A percentile compares a stretch with the other conserved stretches of the same genome.
Evolutionary conservation across 2,329 filamentous ascomycete species (phyloP).

Genomic region (Coniochaeta sp.): DNA sequence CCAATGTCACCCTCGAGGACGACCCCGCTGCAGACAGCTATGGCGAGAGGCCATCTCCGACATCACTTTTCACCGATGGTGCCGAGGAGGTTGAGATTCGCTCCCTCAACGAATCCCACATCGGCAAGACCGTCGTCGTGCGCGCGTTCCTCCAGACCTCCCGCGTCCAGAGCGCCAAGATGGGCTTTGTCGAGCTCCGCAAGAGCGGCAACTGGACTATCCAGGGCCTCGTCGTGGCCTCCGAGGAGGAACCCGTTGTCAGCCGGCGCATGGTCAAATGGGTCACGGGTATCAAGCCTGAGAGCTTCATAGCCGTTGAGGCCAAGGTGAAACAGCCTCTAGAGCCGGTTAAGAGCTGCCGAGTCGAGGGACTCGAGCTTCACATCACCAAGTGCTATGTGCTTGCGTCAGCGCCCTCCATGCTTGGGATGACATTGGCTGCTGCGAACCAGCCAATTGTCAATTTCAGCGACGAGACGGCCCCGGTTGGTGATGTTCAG

Average conservation of each 20-base stretch:
- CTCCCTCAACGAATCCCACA: conserved; percentile 54
- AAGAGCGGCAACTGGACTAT: conserved; percentile 64
- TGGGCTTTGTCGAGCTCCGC: conserved; percentile 82
- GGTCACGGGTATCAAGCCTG: conserved; percentile 64
- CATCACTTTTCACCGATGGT: conserved; percentile 39
- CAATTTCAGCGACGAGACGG: conserved; percentile 50
- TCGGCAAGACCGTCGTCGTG: conserved; percentile 67
- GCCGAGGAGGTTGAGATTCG: conserved; percentile 53
- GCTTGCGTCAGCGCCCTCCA: conserved; percentile 55
- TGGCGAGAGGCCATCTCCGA: conserved; percentile 51
- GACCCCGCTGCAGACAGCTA: conserved; percentile 73
- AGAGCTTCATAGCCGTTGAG: conserved; percentile 78
- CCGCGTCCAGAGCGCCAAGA: conserved; percentile 81
- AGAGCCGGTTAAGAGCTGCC: conserved; percentile 83
- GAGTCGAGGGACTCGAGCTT: conserved; percentile 73
- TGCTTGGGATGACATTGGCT: conserved; percentile 50
- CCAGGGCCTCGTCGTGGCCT: conserved; percentile 69
- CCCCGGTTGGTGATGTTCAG: no score
- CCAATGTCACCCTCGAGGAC: conserved; percentile 54
- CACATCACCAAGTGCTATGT: conserved; percentile 83
- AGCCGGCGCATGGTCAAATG: conserved; percentile 94
- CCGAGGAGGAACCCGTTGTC: conserved; percentile 54
- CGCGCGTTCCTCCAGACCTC: conserved; percentile 82
- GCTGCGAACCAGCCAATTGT: conserved; percentile 47
- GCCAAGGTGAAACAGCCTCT: conserved; percentile 74